These are phyloP conservation scores for Canna indica DNA, from an alignment of 176 grass and related monocot genomes.

Conservation along the genomic window DNA sequence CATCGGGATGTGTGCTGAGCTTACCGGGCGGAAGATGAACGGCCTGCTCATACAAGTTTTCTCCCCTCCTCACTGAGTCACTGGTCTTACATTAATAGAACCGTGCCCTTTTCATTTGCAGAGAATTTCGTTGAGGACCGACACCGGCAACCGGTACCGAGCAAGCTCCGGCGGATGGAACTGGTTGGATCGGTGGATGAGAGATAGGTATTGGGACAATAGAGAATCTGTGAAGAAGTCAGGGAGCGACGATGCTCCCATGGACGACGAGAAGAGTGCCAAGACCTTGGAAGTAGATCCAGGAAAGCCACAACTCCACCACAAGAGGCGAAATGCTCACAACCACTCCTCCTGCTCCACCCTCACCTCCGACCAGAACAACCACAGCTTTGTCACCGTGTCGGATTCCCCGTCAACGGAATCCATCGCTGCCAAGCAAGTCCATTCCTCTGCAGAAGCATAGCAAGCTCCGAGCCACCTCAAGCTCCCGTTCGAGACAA, in stretches of 20 bases:
- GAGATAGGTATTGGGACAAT: conserved; percentile 40
- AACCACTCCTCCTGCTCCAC: conserved; percentile 68
- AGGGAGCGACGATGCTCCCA: not conserved
- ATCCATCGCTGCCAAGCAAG: conserved; percentile 52
- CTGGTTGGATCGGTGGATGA: conserved; percentile 81
- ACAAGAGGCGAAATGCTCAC: conserved; percentile 20
- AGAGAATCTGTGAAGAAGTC: not conserved
- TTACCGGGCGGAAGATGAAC: too few relatives aligned
- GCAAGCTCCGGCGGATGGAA: conserved; percentile 60
- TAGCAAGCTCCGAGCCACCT: conserved; percentile 37
- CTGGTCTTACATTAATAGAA: not conserved
- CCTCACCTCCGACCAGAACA: conserved; percentile 49
- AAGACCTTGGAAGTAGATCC: conserved; percentile 89
- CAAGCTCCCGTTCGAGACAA: conserved; percentile 23
- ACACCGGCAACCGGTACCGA: conserved; percentile 41
- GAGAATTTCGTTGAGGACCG: conserved; percentile 28
- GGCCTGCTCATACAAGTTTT: too few relatives aligned
- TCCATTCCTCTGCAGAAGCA: conserved; percentile 51
- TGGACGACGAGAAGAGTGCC: conserved; percentile 78
- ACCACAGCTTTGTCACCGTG: conserved; percentile 48
- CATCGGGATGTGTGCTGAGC: too few relatives aligned
- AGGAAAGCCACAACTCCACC: conserved; percentile 60
- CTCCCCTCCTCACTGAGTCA: too few relatives aligned
- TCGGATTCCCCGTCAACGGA: conserved; percentile 54
- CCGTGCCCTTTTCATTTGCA: not conserved